A percentile compares a stretch with the other conserved stretches of the same genome.
Evolutionary conservation across 1,139 yeast genomes (phyloP).

Genomic region (Candida glucosophila): DNA sequence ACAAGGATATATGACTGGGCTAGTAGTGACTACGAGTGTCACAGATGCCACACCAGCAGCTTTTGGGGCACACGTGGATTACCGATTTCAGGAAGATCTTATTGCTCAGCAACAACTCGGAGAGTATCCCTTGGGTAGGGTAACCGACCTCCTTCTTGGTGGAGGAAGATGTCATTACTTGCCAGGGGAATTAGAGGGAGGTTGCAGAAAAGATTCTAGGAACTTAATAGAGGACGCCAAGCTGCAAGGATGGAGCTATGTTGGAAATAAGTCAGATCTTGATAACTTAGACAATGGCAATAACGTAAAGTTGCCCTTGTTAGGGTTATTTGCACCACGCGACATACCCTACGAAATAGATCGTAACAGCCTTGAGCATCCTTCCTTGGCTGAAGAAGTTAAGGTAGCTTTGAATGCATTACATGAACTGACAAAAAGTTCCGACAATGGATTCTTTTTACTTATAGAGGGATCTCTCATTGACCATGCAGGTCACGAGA

Average conservation of each 20-base stretch:
- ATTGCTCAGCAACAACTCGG: conserved; percentile 85
- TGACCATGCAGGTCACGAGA: conserved; percentile 87
- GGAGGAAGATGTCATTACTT: conserved; percentile 82
- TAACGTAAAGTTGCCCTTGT: conserved; percentile 59
- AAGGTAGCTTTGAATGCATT: conserved; percentile 60
- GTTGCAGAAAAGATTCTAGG: conserved; percentile 61
- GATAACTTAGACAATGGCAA: conserved; percentile 45
- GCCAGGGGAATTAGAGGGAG: conserved; percentile 33
- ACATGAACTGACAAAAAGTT: conserved; percentile 51
- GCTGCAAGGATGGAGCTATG: conserved; percentile 58
- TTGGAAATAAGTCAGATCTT: conserved; percentile 46
- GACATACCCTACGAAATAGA: conserved; percentile 82
- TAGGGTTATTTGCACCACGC: conserved; percentile 59
- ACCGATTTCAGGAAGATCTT: conserved; percentile 66
- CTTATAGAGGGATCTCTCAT: conserved; percentile 82
- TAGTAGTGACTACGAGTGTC: conserved; percentile 79
- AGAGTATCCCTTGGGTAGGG: conserved; percentile 63
- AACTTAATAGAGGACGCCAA: conserved; percentile 56
- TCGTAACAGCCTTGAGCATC: conserved; percentile 48
- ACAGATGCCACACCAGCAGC: conserved; percentile 80
- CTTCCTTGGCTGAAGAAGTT: conserved; percentile 70
- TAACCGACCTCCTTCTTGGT: conserved; percentile 77
- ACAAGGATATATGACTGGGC: conserved; percentile 69
- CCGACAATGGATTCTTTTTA: conserved; percentile 73
- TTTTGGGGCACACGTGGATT: conserved; percentile 68